Conservation (phyloP, 352 stramenopile species). For the Phytopythium ostracodes region DNA sequence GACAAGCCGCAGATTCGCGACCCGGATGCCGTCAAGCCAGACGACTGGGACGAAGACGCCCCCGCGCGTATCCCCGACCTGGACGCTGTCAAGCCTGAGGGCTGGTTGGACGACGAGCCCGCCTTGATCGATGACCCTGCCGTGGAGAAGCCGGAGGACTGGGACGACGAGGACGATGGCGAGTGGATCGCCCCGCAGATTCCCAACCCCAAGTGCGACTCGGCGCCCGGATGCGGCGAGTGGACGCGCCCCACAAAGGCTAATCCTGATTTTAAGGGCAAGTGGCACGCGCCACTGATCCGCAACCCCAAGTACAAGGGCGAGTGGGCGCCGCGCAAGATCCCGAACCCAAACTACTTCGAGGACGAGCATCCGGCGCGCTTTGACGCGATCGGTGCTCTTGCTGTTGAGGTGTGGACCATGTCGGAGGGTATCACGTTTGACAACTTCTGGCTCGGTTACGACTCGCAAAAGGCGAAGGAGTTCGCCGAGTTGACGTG, state of each 20-base stretch:
- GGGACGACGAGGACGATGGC: constrained; percentile 93
- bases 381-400: constrained; percentile 84
- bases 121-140: constrained; percentile 76
- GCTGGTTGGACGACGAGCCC: constrained; percentile 88
- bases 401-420: constrained; percentile 91
- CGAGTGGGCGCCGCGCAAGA: constrained; percentile 87
- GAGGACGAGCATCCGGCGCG: constrained; percentile 72
- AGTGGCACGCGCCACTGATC: constrained; percentile 89
- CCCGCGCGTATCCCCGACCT: constrained; percentile 83
- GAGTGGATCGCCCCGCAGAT: constrained; percentile 89
- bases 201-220: constrained; percentile 85
- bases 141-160: constrained; percentile 88
- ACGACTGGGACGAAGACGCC: constrained; percentile 92
- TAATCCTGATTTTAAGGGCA: constrained; percentile 93
- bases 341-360: constrained; percentile 90
- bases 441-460: constrained; percentile 91
- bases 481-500: constrained; percentile 79
- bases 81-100: constrained; percentile 83
- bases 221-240: constrained; percentile 85
- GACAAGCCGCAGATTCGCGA: constrained; percentile 89
- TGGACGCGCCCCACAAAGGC: constrained; percentile 85
- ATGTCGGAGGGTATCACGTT: constrained; percentile 90
- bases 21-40: constrained; percentile 81
- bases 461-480: constrained; percentile 76
- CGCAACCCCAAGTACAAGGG: constrained; percentile 92